Evolutionary conservation across 108 stramenopile genomes (phyloP).

Genomic region (Cyclotella cryptica): DNA sequence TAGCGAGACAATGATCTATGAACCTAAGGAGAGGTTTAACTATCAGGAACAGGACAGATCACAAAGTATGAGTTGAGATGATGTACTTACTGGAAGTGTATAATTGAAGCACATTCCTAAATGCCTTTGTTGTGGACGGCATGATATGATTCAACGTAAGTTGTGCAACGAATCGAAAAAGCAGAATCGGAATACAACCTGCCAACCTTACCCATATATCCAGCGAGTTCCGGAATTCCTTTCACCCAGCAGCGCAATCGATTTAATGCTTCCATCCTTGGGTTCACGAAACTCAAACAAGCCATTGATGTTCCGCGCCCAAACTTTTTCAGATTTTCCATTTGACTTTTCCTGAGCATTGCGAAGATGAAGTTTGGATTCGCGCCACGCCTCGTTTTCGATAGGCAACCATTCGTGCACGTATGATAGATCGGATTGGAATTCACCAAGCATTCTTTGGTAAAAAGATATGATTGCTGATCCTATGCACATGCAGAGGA

Average conservation of each 20-base stretch:
- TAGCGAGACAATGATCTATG: conserved; percentile 75
- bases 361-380: background rate
- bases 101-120: conserved; percentile 67
- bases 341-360: background rate
- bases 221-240: conserved; percentile 88
- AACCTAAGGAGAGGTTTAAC: conserved; percentile 2
- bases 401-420: conserved; percentile 3
- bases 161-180: background rate
- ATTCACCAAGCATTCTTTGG: conserved; percentile 12
- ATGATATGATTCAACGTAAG: background rate
- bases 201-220: conserved; percentile 73
- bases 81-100: conserved; percentile 44
- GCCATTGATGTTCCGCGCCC: background rate
- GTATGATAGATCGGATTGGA: background rate
- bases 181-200: background rate
- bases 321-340: background rate
- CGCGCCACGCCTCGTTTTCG: conserved; percentile 2
- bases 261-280: conserved; percentile 52
- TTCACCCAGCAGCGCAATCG: conserved; percentile 81
- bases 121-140: conserved; percentile 40
- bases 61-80: background rate
- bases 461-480: conserved; percentile 37
- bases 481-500: conserved; percentile 30
- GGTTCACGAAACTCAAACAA: conserved; percentile 32
- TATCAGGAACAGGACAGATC: background rate